phyloP scores from a whole-genome alignment of 139 green algal genomes.

The Chlorella sp. region DNA sequence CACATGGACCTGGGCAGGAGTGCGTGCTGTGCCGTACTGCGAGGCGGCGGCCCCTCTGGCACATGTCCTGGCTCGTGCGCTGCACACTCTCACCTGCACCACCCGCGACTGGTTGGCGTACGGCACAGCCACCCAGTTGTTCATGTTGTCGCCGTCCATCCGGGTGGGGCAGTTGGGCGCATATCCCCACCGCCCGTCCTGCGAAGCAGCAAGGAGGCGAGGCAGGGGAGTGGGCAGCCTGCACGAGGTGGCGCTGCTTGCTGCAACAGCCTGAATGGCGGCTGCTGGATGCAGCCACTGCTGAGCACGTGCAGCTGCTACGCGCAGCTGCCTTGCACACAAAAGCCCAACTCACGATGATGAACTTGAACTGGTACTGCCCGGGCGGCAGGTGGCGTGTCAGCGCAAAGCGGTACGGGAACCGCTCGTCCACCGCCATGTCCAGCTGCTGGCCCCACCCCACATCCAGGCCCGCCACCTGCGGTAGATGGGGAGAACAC shows the following conservation, averaged over 20 bases:
- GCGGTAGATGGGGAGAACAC: no score
- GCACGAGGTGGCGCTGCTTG: background rate
- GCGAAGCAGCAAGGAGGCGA: background rate
- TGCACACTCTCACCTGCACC: background rate
- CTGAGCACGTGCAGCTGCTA: no score
- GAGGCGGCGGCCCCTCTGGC: no score
- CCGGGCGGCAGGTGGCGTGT: conserved; percentile 54
- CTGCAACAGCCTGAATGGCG: background rate
- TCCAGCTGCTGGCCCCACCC: conserved; percentile 83
- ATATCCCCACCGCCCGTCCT: conserved; percentile 86
- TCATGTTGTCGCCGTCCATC: conserved; percentile 76
- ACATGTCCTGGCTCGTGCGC: background rate
- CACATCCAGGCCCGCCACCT: conserved; percentile 94
- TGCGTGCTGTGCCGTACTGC: no score
- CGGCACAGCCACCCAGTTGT: conserved; percentile 64
- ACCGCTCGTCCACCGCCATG: conserved; percentile 51
- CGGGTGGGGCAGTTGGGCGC: conserved; percentile 75
- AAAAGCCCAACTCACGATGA: conserved; percentile 46
- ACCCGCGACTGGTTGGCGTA: background rate
- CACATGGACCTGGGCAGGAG: background rate
- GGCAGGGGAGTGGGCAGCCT: background rate
- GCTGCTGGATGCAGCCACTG: background rate
- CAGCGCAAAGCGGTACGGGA: conserved; percentile 29
- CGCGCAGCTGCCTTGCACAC: no score
- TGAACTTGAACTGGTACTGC: conserved; percentile 91